Base-by-base conservation (phyloP, 495 filamentous ascomycete species). In the Trichodelitschia bisporula region DNA sequence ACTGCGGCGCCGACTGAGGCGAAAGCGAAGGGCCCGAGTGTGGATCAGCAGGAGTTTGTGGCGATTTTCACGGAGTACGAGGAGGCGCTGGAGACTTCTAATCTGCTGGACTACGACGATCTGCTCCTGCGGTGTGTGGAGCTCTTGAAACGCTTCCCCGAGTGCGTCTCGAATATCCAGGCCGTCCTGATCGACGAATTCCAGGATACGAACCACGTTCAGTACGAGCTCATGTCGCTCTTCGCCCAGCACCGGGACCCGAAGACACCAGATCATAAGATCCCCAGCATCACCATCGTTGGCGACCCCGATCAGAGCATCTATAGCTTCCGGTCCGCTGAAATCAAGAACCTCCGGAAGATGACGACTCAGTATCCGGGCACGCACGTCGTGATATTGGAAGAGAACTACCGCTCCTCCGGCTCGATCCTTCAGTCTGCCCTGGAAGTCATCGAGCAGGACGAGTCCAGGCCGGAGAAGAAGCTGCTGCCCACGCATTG, bases 301-400 rank as follows among this genome's bases (percentile, higher is more conserved):
- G 86, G 89, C 10, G 86, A 99, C 45, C 89, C 89, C 4, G 86
- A 99, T 46, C 89, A 99, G 44, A 92, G 83, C 40, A 99, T 99
- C 31, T 99, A 99, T 44, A 77, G 84, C 3, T 99, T 90, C 57
- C 72, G 89, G n/a, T 84, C 79, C 3, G 89, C 89, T 14, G 86
- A 99, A 50, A 83, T 89, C 38, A 66, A 73, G 46, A 99, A 99
- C 46, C 57, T 95, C 21, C 62, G 64, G 36, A 61, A 72, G 1
- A 72, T 99, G 66, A 63, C 76, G 35, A 53, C 53, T 23, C 65
- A 71, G 25, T 93, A 80, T 43, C 64, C 65, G 0, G 68, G 77
- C 26, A 84, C 79, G 1, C 60, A 76, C 0, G 64, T 83, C 13
- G 70, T 93, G 13, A 67, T 79, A 12, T 57, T 99, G n/a, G 79